Conservation (phyloP, 768 basidiomycete genomes). For the Boletus fagicola region DNA sequence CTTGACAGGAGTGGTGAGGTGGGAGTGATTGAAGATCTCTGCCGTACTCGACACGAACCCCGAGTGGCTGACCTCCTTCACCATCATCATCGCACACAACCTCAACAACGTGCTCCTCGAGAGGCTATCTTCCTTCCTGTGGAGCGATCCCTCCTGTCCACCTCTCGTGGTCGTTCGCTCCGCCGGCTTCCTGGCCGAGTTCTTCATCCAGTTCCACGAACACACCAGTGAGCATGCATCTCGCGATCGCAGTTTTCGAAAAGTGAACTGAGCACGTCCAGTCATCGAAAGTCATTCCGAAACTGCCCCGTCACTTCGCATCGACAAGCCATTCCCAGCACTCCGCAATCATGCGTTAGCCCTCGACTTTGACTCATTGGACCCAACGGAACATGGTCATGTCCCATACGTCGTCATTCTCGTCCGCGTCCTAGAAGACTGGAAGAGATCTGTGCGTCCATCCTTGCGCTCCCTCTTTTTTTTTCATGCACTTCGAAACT, state of each 20-base stretch:
- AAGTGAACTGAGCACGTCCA: slow-evolving; percentile 29
- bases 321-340: slow-evolving; percentile 85
- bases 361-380: slow-evolving; percentile 75
- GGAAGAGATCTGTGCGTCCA: slow-evolving; percentile 68
- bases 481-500: background rate
- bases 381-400: slow-evolving; percentile 86
- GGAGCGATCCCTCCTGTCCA: slow-evolving; percentile 56
- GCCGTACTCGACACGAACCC: slow-evolving; percentile 55
- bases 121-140: slow-evolving; percentile 62
- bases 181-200: slow-evolving; percentile 87
- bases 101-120: slow-evolving; percentile 55
- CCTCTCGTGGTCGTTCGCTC: slow-evolving; percentile 78
- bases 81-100: slow-evolving; percentile 86
- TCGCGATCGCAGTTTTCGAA: background rate
- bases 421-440: slow-evolving; percentile 76
- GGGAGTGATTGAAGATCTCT: too few relatives aligned
- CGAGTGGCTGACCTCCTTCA: slow-evolving; percentile 59
- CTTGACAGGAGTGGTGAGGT: too few relatives aligned
- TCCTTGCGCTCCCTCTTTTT: background rate
- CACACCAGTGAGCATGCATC: slow-evolving; percentile 62
- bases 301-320: slow-evolving; percentile 67
- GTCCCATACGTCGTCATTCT: slow-evolving; percentile 89
- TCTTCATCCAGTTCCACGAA: slow-evolving; percentile 87
- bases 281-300: slow-evolving; percentile 91
- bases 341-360: slow-evolving; percentile 70